Evolutionary conservation across 1,139 yeast species (phyloP), one percentile per base, ranked within the genome.

Genomic region (Scheffersomyces insectosa): DNA sequence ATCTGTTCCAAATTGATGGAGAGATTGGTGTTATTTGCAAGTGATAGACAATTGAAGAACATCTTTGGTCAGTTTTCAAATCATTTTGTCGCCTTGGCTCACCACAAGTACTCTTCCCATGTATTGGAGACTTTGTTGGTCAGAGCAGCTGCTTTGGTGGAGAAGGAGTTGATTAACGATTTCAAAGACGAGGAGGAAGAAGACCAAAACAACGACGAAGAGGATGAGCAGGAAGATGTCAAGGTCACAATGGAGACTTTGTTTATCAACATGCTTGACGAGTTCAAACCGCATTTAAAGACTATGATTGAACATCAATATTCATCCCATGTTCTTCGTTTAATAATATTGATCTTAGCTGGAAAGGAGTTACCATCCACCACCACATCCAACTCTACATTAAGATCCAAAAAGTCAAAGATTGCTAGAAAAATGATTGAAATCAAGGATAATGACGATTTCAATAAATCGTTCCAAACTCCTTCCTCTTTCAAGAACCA

Each of bases 341-440:
- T 90, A 29, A 57, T 88, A 12, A 67, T 93, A 35, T 70, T 90
- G 43, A 79, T 90, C 29, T 65, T 89, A 34, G 77, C 95, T 2
- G 96, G 96, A 2, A 84, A 85, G 55, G 84, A 83, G 46, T 68
- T 89, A 46, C 96, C 96, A n/a, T 83, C 93, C 2, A 70, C 93
- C 2, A 80, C 86, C 0, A 74, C 77, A 51, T 77, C 88, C 14
- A 85, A 88, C 54, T 85, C 95, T 1, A 79, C 88, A 4, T 72
- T 90, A 52, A 79, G 99, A 60, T 87, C 96, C 35, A 89, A 89
- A 57, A 88, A 82, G 60, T 85, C 96, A 29, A 87, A 88, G 59
- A 85, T 88, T 59, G 97, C 97, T 1, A 80, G 98, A 62, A 90
- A 90, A 63, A 87, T 88, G 93, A 88, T 89, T 55, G 95, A 88